Evolutionary conservation across 1,284 basidiomycete species (phyloP).

Genomic region (Sanghuangporus baumii): DNA sequence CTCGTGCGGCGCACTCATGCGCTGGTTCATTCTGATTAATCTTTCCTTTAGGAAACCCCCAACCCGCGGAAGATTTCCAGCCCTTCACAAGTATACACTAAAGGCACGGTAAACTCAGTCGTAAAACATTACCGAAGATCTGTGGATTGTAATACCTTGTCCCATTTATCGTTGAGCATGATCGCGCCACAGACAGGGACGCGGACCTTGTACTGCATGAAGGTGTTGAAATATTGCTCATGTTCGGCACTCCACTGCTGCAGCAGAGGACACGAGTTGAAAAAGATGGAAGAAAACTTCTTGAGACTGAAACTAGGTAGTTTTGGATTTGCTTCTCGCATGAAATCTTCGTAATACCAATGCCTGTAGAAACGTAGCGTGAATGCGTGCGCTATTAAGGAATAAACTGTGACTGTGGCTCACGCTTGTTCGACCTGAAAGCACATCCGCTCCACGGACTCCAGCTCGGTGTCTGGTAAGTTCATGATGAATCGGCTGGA

Average conservation of each 20-base stretch:
- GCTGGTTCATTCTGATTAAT: conserved; percentile 92
- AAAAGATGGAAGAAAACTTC: conserved; percentile 92
- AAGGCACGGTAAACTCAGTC: not conserved
- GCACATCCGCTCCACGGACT: conserved; percentile 89
- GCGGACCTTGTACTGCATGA: conserved; percentile 94
- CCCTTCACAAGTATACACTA: conserved; percentile 94
- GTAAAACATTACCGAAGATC: conserved; percentile 3
- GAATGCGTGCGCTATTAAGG: conserved; percentile 10
- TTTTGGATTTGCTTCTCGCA: conserved; percentile 84
- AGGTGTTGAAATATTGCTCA: conserved; percentile 74
- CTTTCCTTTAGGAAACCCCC: conserved; percentile 99
- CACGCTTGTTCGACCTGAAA: conserved; percentile 99
- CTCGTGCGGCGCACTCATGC: conserved; percentile 81
- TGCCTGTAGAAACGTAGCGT: conserved; percentile 51
- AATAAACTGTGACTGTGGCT: conserved; percentile 29
- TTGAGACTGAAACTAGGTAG: conserved; percentile 88
- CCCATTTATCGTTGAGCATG: conserved; percentile 86
- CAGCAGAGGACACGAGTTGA: conserved; percentile 76
- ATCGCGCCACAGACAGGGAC: conserved; percentile 99
- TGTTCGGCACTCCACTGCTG: conserved; percentile 77
- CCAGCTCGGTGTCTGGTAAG: conserved; percentile 89
- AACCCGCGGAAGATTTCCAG: conserved; percentile 94
- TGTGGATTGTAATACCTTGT: conserved; percentile 62
- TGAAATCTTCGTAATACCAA: conserved; percentile 99
- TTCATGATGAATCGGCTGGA: conserved; percentile 92